Percentiles rank a stretch among this genome's conserved stretches.
Evolutionary conservation across 129 eudicot species (phyloP).

Genomic region (Scalesia atractyloides): DNA sequence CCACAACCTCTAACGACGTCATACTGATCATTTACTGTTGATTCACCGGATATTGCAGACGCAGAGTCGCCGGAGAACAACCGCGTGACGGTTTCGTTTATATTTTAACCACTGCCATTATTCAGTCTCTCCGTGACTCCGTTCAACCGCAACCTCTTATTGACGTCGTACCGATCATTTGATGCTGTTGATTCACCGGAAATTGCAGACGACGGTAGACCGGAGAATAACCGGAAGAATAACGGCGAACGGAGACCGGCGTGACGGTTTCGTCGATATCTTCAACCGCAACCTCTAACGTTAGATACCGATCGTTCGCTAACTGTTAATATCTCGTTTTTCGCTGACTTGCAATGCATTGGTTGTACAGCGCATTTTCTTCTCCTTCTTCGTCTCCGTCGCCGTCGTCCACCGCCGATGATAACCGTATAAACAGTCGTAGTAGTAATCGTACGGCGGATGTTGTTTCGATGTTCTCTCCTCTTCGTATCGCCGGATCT

Average conservation of each 20-base stretch:
- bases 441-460: neutral
- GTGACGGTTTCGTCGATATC: neutral
- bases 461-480: neutral
- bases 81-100: too few species aligned
- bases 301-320: neutral
- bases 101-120: too few species aligned
- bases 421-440: neutral
- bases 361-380: conserved; percentile 44
- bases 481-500: conserved; percentile 15
- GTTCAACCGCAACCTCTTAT: too few species aligned
- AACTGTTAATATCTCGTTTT: neutral
- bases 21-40: too few species aligned
- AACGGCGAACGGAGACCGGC: neutral
- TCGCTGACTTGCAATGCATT: conserved; percentile 38
- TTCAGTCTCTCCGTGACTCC: too few species aligned
- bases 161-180: too few species aligned
- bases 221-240: neutral
- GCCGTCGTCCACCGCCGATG: neutral
- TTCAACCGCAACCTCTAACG: neutral
- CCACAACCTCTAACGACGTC: too few species aligned
- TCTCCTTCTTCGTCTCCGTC: neutral
- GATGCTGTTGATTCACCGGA: neutral
- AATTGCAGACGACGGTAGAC: neutral
- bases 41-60: neutral
- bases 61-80: neutral